Evolutionary conservation across 495 filamentous ascomycete genomes (phyloP).

Genomic region (Penicillium dipodomyicola): DNA sequence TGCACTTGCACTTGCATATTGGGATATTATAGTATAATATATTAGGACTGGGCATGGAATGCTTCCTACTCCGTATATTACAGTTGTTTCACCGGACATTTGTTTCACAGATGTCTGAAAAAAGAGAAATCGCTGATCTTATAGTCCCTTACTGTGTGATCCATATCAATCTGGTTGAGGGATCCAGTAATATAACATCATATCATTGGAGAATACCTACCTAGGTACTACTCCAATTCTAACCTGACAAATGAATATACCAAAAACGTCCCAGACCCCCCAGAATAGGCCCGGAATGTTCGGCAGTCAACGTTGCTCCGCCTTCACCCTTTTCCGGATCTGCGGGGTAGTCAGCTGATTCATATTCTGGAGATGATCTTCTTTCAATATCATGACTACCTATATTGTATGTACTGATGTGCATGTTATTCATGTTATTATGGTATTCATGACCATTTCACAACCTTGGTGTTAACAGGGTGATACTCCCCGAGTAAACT

Average conservation of each 20-base stretch:
- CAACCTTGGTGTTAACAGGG: slow-evolving; percentile 1
- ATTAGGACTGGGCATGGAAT: neutral
- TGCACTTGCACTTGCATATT: slow-evolving; percentile 1
- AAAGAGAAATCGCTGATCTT: neutral
- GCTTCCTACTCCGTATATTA: neutral
- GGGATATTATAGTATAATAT: neutral
- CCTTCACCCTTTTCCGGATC: slow-evolving; percentile 11
- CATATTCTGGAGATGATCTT: neutral
- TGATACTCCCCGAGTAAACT: slow-evolving; percentile 32
- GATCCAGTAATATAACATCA: no score
- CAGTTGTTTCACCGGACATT: neutral
- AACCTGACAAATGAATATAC: no score
- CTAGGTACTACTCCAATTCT: no score
- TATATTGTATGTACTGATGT: neutral
- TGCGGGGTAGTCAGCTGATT: slow-evolving; percentile 33
- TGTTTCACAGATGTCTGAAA: neutral
- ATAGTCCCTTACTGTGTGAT: neutral
- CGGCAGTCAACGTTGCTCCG: slow-evolving; percentile 14
- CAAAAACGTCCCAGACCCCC: neutral
- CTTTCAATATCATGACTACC: no score
- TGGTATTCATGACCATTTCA: neutral
- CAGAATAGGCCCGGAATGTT: neutral
- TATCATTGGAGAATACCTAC: no score
- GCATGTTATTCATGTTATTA: no score
- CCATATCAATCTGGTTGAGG: no score